Conservation (phyloP, 768 basidiomycete species). For the Boletus eberwhitei region DNA sequence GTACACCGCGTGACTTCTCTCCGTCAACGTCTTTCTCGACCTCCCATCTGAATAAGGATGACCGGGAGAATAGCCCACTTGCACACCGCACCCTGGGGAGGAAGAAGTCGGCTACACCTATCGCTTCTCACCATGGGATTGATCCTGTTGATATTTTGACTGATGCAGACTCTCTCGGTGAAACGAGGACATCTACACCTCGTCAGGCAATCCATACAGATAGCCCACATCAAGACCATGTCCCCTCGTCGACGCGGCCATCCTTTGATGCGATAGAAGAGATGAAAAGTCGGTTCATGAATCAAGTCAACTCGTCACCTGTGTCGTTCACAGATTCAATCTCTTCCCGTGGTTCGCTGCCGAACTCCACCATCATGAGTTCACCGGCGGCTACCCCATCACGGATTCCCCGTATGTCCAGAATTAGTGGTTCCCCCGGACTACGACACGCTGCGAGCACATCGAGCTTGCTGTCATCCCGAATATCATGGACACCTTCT, state of each 20-base stretch:
- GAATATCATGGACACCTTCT: conserved; percentile 37
- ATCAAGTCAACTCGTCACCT: conserved; percentile 29
- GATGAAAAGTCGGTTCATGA: conserved; percentile 58
- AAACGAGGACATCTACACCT: conserved; percentile 9
- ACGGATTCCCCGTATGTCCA: conserved; percentile 31
- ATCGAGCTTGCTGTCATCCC: conserved; percentile 27
- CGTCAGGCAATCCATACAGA: conserved; percentile 9
- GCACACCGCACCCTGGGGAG: conserved; percentile 22
- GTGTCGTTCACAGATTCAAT: conserved; percentile 15
- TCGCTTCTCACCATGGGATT: conserved; percentile 2
- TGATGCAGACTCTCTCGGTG: conserved; percentile 7
- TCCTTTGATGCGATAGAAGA: conserved; percentile 55
- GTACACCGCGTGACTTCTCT: conserved; percentile 30
- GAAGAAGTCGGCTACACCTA: conserved; percentile 14
- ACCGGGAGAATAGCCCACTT: conserved; percentile 28
- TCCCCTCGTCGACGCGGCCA: conserved; percentile 21
- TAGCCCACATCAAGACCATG: conserved; percentile 12
- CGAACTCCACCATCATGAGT: conserved; percentile 8
- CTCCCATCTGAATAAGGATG: conserved; percentile 13
- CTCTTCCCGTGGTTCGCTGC: conserved; percentile 13
- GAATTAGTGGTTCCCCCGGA: conserved; percentile 24
- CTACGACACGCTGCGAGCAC: conserved; percentile 27
- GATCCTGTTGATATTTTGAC: conserved; percentile 1
- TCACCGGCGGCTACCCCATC: conserved; percentile 15
- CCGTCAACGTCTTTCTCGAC: conserved; percentile 26